Evolutionary conservation across 2,329 filamentous ascomycete species (phyloP).

Genomic region (Penicillium sp.): DNA sequence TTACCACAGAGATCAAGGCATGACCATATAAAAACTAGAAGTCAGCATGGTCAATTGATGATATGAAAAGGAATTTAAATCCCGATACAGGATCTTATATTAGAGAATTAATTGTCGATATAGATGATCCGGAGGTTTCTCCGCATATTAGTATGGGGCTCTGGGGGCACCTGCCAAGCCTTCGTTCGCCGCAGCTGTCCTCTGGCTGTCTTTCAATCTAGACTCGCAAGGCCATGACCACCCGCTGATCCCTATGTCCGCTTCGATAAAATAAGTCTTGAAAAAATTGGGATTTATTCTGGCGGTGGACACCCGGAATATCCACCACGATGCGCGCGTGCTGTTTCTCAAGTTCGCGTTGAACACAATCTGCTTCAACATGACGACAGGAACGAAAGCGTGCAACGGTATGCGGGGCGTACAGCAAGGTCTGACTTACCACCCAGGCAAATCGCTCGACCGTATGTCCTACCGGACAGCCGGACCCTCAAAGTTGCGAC

Average conservation of each 20-base stretch:
- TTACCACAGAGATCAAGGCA: neutral
- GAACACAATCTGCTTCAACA: neutral
- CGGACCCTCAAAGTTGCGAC: neutral
- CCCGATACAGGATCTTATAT: no score
- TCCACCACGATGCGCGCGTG: neutral
- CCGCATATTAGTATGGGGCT: neutral
- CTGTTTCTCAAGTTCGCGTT: neutral
- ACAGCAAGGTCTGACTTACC: neutral
- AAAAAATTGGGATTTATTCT: neutral
- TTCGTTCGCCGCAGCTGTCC: neutral
- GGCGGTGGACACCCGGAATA: neutral
- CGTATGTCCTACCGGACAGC: neutral
- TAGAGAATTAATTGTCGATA: neutral
- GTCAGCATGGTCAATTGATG: no score
- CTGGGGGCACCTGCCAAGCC: neutral
- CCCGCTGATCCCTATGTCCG: neutral
- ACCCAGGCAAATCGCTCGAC: neutral
- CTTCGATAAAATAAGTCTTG: neutral
- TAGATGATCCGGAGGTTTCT: neutral
- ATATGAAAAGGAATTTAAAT: no score
- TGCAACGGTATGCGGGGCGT: constrained; percentile 5
- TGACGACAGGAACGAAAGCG: constrained; percentile 12
- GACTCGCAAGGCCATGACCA: neutral
- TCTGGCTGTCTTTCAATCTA: neutral
- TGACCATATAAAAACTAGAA: no score